Conservation (phyloP, 345 rosid species). For the Citrus australasica region DNA sequence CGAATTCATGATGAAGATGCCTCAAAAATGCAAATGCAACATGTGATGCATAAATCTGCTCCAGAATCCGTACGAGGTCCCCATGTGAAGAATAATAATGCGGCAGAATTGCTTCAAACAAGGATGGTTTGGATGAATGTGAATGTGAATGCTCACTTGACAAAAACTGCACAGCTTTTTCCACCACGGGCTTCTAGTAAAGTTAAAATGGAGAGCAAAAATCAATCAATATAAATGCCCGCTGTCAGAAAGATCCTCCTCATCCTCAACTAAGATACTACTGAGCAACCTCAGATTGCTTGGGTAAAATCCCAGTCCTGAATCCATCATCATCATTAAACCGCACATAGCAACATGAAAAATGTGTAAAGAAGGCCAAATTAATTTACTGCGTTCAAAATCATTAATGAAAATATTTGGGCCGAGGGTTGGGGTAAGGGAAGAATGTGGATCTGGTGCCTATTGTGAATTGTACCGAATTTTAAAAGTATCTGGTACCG, state of each 20-base stretch:
- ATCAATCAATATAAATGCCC: neutral
- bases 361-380: too few species aligned
- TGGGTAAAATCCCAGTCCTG: too few species aligned
- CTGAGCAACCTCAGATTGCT: neutral
- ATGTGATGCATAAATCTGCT: slow-evolving; percentile 8
- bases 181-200: slow-evolving; percentile 5
- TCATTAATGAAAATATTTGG: too few species aligned
- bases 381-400: too few species aligned
- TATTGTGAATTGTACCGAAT: too few species aligned
- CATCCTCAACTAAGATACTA: slow-evolving; percentile 14
- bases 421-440: too few species aligned
- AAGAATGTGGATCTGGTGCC: too few species aligned
- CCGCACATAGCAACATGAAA: too few species aligned
- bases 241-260: slow-evolving; percentile 6
- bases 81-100: slow-evolving; percentile 22
- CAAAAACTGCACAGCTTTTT: neutral
- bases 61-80: slow-evolving; percentile 17
- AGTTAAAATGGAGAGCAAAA: neutral
- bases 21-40: neutral
- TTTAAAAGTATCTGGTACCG: too few species aligned
- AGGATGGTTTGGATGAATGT: neutral
- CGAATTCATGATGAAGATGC: slow-evolving; percentile 6
- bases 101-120: neutral
- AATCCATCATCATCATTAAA: too few species aligned
- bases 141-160: slow-evolving; percentile 19